Evolutionary conservation across 164 flowering plant genomes (phyloP), one percentile per base, ranked within the genome.

Genomic region (Vitis rupestris): DNA sequence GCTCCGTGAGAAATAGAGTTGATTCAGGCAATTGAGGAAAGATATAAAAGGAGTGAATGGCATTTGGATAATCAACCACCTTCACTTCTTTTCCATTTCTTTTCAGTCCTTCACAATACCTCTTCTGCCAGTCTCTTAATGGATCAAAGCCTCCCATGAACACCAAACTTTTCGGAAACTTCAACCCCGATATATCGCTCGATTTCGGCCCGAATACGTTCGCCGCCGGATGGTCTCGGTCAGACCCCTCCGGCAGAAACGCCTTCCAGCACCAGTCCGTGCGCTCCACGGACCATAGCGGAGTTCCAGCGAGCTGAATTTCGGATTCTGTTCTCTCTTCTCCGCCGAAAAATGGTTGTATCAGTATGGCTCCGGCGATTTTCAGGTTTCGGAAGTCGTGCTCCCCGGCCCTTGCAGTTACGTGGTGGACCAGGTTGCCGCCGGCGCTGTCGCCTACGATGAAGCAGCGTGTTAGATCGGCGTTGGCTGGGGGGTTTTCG

Each of bases 281-380:
- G 1, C 70, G 52, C 5, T 50, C 49, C 29, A 72, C 10, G 29
- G 66, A 14, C n/a, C 80, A 27, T 0, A 73, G 0, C 8, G 76
- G 71, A 3, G 15, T 69, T 11, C 56, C 48, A 2, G 0, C 49
- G 9, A 82, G 61, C 9, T 64, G 61, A 1, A 50, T 72, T 70
- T 84, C 85, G 12, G 83, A 73, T 11, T 78, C 79, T 0, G 76
- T 76, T 29, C 87, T 63, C 27, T 79, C 85, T 57, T 80, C 76
- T n/a, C 81, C 78, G 5, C 79, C 77, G 66, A 75, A 79, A 31
- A 69, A 69, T 1, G 82, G 79, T 11, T 78, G 81, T 2, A 78
- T 16, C 19, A 66, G 15, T 3, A 78, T n/a, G 0, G 59, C 7
- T 1, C 81, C 81, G 0, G 51, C 10, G 7, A 78, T 19, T 14